Evolutionary conservation across 768 basidiomycete genomes (phyloP), one percentile per base, ranked within the genome.

Genomic region (Dioszegia hungarica): DNA sequence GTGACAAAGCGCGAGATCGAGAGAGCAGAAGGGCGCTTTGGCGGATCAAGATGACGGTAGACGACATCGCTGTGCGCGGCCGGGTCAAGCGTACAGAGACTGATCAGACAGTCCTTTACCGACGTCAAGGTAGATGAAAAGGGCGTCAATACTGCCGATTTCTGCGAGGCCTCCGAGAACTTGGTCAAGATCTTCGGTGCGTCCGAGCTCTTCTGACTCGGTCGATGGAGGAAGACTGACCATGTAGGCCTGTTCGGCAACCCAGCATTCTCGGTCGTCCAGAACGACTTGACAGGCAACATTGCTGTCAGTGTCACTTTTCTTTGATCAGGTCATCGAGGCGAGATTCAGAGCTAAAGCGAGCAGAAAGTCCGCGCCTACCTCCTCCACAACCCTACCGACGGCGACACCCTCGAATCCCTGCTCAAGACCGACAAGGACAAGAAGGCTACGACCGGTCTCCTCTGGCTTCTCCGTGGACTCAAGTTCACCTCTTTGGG

Each of bases 121-220:
- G 87, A 93, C 76, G 94, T 98, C 37, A 83, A 86, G 28, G 81
- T 90, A 63, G 89, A 86, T 54, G 85, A 90, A 64, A 82, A 81
- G 66, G 94, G 94, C 59, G 84, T 98, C 73, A 86, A 98, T 75
- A 98, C 95, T 15, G 74, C 83, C 41, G 79, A 81, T 45, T 99
- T 98, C 79, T 81, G 93, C 66, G 86, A 94, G 66, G 95, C 94
- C 8, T 81, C 89, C 1, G 82, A 88, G 55, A 94, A 91, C 36
- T 82, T 99, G 43, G 87, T 92, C 58, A 85, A 86, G 56, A 79
- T 98, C 66, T 95, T 99, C 74, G 90, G 94, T 95, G 64, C n/a
- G 33, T 74, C 28, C 14, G 14, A 6, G 24, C 50, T n/a, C n/a
- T n/a, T n/a, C n/a, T n/a, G n/a, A n/a, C n/a, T 11, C 22, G 33